Base-by-base conservation (phyloP, 2,329 filamentous ascomycete species). In the Capronia epimyces region DNA sequence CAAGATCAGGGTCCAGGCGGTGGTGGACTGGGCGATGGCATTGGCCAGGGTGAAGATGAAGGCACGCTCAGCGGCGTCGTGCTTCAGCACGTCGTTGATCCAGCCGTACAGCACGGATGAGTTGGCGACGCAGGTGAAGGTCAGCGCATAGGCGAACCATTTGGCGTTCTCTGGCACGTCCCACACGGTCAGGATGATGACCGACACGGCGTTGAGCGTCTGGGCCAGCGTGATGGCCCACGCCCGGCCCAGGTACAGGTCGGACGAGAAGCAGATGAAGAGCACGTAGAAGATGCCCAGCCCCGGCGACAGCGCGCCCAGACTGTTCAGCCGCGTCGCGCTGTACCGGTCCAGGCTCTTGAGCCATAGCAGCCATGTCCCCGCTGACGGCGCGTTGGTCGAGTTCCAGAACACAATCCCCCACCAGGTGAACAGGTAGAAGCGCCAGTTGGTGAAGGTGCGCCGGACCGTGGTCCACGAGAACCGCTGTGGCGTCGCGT, bases 1-100 rank as follows among this genome's bases (percentile, higher is more conserved):
- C 10, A 81, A 60, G 1, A 81, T 58, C 2, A 72, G 74, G 2
- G 75, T 80, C 78, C 78, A 82, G 0, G 75, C 77, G 0, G 75
- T 80, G 0, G 75, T 76, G 0, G 72, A 78, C 60, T 79, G 77
- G 0, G 76, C 69, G n/a, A 81, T 65, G 0, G 70, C 67, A 42
- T 77, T 81, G 54, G 79, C 74, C 18, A 77, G 60, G 3, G 80
- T 71, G 4, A 80, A 61, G 0, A 71, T 73, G 43, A 80, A 70
- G 0, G 75, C 68, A 4, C 78, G 64, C 51, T 79, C 71, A 0
- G 69, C 71, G 0, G 71, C 70, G 1, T 71, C 71, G 15, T 71
- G 66, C 18, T 70, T 69, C 1, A 80, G 63, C 27, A 72, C 67
- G 9, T 68, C 74, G 52, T 81, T 81, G 2, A 78, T 77, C 52